Evolutionary conservation across 2,329 filamentous ascomycete species (phyloP).

Genomic region (Claviceps cyperi): DNA sequence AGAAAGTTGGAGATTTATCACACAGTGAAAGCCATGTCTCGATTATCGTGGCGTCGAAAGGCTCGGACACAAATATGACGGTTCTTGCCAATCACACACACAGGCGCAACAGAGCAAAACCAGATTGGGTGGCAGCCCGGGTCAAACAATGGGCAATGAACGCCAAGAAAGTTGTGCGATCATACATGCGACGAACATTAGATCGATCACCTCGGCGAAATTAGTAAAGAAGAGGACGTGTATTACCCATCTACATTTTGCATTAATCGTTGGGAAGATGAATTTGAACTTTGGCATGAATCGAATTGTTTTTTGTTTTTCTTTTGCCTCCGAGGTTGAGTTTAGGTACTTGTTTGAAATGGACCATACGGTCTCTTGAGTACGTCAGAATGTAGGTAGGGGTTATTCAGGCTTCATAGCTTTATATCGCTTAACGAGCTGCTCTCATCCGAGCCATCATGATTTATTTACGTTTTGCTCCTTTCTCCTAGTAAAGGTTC

Average conservation of each 20-base stretch:
- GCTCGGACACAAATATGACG: slow-evolving; percentile 2
- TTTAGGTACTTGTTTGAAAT: background rate
- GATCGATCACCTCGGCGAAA: slow-evolving; percentile 15
- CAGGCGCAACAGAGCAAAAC: slow-evolving; percentile 2
- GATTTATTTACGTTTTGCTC: too few species aligned
- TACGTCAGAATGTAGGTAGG: background rate
- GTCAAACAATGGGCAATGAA: slow-evolving; percentile 21
- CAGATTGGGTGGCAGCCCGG: slow-evolving; percentile 12
- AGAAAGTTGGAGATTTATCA: slow-evolving; percentile 3
- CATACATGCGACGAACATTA: slow-evolving; percentile 18
- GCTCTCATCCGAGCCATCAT: background rate
- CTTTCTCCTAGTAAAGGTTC: too few species aligned
- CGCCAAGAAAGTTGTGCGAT: slow-evolving; percentile 18
- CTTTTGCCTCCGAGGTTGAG: background rate
- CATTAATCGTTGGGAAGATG: slow-evolving; percentile 4
- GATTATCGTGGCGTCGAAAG: slow-evolving; percentile 1
- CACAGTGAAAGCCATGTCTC: slow-evolving; percentile 3
- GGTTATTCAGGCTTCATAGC: background rate
- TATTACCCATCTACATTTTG: background rate
- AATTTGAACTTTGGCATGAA: slow-evolving; percentile 1
- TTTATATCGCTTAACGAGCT: background rate
- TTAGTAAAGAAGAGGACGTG: background rate
- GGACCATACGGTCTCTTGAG: background rate
- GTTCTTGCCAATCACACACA: slow-evolving; percentile 1
- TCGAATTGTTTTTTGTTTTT: too few species aligned